phyloP scores from a whole-genome alignment of 108 stramenopile species.

The Mediolabrus comicus region DNA sequence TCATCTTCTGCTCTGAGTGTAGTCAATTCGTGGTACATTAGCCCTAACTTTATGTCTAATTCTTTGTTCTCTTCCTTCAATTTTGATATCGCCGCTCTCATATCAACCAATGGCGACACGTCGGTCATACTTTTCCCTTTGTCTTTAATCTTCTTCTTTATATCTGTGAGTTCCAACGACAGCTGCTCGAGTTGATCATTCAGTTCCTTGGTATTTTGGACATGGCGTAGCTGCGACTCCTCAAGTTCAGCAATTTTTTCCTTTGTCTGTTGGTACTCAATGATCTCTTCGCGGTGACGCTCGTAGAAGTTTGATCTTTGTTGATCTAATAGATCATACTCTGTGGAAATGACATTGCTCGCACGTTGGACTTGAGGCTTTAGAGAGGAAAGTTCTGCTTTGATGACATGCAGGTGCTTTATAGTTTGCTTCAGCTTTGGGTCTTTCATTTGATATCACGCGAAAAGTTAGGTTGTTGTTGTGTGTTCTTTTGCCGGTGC shows the following conservation, averaged over 20 bases:
- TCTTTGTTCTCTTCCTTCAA: conserved; percentile 39
- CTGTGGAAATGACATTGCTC: neutral
- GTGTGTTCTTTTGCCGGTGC: too few species aligned
- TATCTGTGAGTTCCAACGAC: conserved; percentile 7
- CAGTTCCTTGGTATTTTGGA: conserved; percentile 11
- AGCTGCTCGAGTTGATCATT: conserved; percentile 13
- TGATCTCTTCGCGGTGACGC: neutral
- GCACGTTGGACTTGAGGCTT: neutral
- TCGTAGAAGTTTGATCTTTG: neutral
- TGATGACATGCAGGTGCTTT: neutral
- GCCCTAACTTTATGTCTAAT: conserved; percentile 28
- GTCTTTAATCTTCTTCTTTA: conserved; percentile 33
- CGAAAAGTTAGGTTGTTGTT: too few species aligned
- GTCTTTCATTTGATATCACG: too few species aligned
- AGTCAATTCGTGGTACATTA: conserved; percentile 3
- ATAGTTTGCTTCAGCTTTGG: neutral
- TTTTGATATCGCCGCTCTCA: conserved; percentile 26
- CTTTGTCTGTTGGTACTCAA: conserved; percentile 1
- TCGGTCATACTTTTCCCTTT: conserved; percentile 41
- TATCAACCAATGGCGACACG: conserved; percentile 28
- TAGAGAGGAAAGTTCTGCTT: neutral
- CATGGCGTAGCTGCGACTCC: conserved; percentile 5
- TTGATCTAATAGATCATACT: neutral
- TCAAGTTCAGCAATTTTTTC: conserved; percentile 5
- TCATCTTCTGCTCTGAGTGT: neutral